Evolutionary conservation across 1,139 yeast species (phyloP).

Genomic region (Debaryomyces singareniensis): DNA sequence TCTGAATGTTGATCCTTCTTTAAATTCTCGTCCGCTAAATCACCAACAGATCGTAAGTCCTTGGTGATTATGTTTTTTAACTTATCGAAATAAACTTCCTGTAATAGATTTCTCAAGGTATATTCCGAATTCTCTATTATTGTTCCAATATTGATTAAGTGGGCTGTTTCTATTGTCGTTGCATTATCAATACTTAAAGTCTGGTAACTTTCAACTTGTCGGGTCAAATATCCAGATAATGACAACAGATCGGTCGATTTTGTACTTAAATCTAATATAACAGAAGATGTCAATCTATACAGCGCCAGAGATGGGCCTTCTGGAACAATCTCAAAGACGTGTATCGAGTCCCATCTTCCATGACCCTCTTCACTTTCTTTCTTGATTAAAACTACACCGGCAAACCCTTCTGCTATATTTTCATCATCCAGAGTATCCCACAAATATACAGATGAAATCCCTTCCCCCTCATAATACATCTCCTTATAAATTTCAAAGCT

Average conservation of each 20-base stretch:
- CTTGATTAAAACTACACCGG: constrained; percentile 86
- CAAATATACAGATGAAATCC: constrained; percentile 76
- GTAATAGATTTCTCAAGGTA: constrained; percentile 78
- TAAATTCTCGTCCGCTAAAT: constrained; percentile 22
- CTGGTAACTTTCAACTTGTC: constrained; percentile 59
- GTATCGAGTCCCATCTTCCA: constrained; percentile 88
- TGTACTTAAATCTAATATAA: constrained; percentile 62
- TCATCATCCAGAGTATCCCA: constrained; percentile 67
- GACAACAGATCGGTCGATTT: constrained; percentile 30
- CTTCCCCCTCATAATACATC: constrained; percentile 89
- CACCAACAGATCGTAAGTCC: constrained; percentile 59
- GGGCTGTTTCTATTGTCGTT: constrained; percentile 48
- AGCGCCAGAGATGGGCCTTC: constrained; percentile 40
- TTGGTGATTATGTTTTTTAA: constrained; percentile 72
- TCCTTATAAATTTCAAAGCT: constrained; percentile 92
- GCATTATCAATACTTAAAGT: constrained; percentile 32
- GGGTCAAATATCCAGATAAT: constrained; percentile 77
- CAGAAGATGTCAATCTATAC: constrained; percentile 82
- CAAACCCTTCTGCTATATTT: constrained; percentile 49
- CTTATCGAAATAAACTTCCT: constrained; percentile 93
- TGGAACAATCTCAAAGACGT: constrained; percentile 74
- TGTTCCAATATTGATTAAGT: constrained; percentile 79
- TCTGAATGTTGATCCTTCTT: constrained; percentile 44
- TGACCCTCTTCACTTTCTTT: constrained; percentile 49
- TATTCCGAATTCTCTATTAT: constrained; percentile 85